These are phyloP conservation scores for Stylosanthes scabra DNA, from an alignment of 331 rosid species.

Conservation along the genomic window DNA sequence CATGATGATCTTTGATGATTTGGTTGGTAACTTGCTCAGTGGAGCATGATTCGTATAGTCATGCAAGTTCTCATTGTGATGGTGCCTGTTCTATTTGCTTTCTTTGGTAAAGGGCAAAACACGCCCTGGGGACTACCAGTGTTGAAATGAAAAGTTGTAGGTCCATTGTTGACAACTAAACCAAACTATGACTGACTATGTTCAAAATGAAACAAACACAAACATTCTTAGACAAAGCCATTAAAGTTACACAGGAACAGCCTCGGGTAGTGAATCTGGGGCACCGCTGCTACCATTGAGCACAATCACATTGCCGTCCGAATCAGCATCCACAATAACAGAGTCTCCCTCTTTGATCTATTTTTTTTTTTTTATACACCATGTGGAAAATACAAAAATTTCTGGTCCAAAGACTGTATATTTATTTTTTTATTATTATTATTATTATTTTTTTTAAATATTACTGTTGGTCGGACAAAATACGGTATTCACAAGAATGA, in stretches of 20 bases:
- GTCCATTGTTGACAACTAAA: constrained; percentile 39
- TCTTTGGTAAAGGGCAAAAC: constrained; percentile 18
- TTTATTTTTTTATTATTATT: too few relatives aligned
- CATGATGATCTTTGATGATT: too few relatives aligned
- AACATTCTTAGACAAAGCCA: constrained; percentile 29
- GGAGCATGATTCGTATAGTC: too few relatives aligned
- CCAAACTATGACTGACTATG: constrained; percentile 35
- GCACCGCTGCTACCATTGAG: constrained; percentile 85
- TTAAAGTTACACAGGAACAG: constrained; percentile 56
- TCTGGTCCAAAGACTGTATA: too few relatives aligned
- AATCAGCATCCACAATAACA: constrained; percentile 83
- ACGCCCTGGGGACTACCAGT: neutral
- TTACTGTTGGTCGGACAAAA: too few relatives aligned
- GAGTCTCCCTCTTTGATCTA: constrained; percentile 95
- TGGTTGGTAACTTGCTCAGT: too few relatives aligned
- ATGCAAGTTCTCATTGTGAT: neutral
- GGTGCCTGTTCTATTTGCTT: constrained; percentile 14
- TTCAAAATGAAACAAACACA: constrained; percentile 27
- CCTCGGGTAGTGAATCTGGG: constrained; percentile 61
- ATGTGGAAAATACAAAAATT: too few relatives aligned
- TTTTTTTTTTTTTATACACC: too few relatives aligned
- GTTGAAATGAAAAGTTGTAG: constrained; percentile 8
- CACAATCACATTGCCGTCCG: constrained; percentile 95
- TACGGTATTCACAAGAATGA: too few relatives aligned
- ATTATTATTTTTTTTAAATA: too few relatives aligned